Base-by-base conservation (phyloP, 2,329 filamentous ascomycete species). In the Beauveria bassiana region DNA sequence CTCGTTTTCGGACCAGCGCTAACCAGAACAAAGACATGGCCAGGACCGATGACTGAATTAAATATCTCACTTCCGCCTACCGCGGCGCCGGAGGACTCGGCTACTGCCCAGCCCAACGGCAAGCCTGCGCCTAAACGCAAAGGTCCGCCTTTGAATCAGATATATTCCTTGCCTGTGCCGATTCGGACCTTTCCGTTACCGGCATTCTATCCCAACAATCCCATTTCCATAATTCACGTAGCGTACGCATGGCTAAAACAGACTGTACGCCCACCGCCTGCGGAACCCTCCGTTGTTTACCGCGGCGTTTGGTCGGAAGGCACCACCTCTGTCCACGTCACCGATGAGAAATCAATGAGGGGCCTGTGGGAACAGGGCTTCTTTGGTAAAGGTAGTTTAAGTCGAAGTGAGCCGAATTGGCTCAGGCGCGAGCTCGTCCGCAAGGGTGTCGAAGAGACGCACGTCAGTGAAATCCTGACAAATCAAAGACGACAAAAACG, bases 341-440 rank as follows among this genome's bases (percentile, higher is more conserved):
- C 86, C 20, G 88, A 97, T 72, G 79, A 86, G 28, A 80, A 81
- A 61, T 87, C 91, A 3, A 87, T 96, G 64, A 82, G 89, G 60
- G 91, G 88, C 1, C 75, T 99, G 26, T 99, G 96, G 95, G 90
- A 96, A 74, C 91, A 96, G 77, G 95, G 95, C 5, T 99, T 99
- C 75, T 99, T 93, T 74, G 96, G 96, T 53, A 97, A 97, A 74
- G 95, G 95, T 50, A 93, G 81, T 68, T 78, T 98, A 62, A 97
- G 93, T 77, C 86, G 96, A 68, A 97, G 93, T 79, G 93, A 99
- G 73, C 93, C 93, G 3, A 95, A 87, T 67, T 99, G 95, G 95
- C 74, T 96, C 56, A 89, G 90, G 65, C 82, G 89, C 65, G 91
- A 96, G 74, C 88, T 90, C 73, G 86, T 88, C 31, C 83, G 88